phyloP scores from a whole-genome alignment of 106 monocot species.

The Hemerocallis citrina region DNA sequence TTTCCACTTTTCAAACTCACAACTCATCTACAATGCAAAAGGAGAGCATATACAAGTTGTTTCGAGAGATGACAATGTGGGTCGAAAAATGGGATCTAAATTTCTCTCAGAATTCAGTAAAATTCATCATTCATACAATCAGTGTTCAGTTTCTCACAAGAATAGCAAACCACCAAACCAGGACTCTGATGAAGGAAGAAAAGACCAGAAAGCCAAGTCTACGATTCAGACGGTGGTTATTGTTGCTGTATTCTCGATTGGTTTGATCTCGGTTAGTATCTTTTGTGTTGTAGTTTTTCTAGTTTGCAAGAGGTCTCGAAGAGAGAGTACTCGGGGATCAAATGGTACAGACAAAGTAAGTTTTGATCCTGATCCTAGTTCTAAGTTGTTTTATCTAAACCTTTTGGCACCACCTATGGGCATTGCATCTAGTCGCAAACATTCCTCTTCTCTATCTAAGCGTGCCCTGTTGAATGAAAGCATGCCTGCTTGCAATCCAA shows the following conservation, averaged over 20 bases:
- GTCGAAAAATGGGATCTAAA: background rate
- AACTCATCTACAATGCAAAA: background rate
- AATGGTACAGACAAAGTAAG: conserved; percentile 30
- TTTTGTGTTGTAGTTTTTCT: conserved; percentile 2
- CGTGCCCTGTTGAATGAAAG: conserved; percentile 1
- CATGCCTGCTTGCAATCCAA: background rate
- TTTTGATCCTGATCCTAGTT: conserved; percentile 25
- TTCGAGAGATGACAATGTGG: conserved; percentile 9
- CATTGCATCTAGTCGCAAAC: conserved; percentile 17
- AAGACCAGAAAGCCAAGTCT: background rate
- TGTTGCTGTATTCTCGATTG: background rate
- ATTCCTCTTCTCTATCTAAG: conserved; percentile 9
- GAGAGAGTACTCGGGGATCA: background rate
- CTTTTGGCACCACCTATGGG: conserved; percentile 21
- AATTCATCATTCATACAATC: conserved; percentile 3
- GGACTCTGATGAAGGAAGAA: background rate
- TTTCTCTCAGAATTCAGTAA: conserved; percentile 22
- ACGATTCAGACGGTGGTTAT: background rate
- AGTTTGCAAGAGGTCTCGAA: conserved; percentile 14
- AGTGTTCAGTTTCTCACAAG: too few relatives aligned
- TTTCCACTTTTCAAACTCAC: too few relatives aligned
- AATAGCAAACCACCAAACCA: too few relatives aligned
- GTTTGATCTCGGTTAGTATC: background rate
- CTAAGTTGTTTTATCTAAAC: conserved; percentile 32
- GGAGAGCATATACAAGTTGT: background rate